Conservation (phyloP, 2,329 filamentous ascomycete genomes). For the Apiospora saccharicola region DNA sequence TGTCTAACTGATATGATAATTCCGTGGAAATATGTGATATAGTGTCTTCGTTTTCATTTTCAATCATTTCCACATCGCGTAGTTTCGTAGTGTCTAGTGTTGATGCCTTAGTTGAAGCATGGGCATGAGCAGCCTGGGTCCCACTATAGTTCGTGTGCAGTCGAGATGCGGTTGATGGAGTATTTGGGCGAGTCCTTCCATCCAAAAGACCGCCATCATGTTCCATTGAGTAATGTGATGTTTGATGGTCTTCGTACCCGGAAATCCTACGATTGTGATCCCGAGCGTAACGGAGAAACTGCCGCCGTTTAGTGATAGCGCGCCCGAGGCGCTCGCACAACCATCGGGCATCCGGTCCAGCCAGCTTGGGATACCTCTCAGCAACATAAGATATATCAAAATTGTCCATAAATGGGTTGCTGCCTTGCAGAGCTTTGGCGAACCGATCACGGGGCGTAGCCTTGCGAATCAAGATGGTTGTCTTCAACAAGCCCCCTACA, state of each 20-base stretch:
- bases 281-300: constrained; percentile 23
- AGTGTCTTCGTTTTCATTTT: not conserved
- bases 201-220: not conserved
- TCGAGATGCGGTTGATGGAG: constrained; percentile 1
- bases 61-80: not conserved
- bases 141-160: not conserved
- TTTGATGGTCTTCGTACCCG: not conserved
- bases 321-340: constrained; percentile 22
- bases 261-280: constrained; percentile 20
- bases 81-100: not conserved
- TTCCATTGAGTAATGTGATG: not conserved
- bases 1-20: not conserved
- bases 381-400: constrained; percentile 29
- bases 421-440: constrained; percentile 16
- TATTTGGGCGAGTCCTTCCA: not conserved
- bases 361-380: constrained; percentile 26
- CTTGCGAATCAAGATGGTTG: constrained; percentile 22
- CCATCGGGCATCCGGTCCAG: not conserved
- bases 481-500: constrained; percentile 20
- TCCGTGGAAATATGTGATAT: not conserved
- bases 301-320: constrained; percentile 28
- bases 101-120: constrained; percentile 3
- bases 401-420: constrained; percentile 23
- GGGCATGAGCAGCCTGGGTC: not conserved
- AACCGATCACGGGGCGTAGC: constrained; percentile 26